Conservation (phyloP, 2,329 filamentous ascomycete genomes). For the Aquanectria penicillioides region DNA sequence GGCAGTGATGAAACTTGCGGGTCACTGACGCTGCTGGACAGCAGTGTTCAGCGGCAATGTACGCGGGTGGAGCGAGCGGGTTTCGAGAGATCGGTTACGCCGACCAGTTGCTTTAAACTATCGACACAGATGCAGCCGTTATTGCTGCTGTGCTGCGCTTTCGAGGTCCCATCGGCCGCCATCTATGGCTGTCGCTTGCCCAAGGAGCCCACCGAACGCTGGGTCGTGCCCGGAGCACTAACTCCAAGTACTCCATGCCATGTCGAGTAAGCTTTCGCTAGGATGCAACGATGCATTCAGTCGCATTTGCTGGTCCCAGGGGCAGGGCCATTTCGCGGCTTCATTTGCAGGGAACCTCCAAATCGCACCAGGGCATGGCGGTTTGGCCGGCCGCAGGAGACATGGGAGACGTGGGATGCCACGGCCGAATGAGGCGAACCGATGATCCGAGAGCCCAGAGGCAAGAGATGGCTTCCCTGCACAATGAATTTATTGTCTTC, state of each 20-base stretch:
- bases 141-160: too few species aligned
- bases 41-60: neutral
- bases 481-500: neutral
- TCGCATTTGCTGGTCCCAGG: neutral
- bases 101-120: conserved; percentile 1
- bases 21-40: conserved; percentile 1
- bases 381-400: conserved; percentile 2
- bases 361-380: conserved; percentile 6
- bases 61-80: conserved; percentile 3
- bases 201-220: conserved; percentile 13
- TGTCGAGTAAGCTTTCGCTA: conserved; percentile 6
- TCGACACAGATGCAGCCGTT: conserved; percentile 3
- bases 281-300: conserved; percentile 14
- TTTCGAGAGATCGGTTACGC: conserved; percentile 1
- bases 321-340: conserved; percentile 10
- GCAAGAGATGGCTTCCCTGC: neutral
- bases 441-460: conserved; percentile 1
- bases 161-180: neutral
- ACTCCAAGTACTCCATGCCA: neutral
- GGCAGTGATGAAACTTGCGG: neutral
- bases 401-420: conserved; percentile 11
- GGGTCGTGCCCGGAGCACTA: conserved; percentile 8
- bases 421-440: conserved; percentile 13
- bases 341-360: conserved; percentile 9
- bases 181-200: conserved; percentile 11